Evolutionary conservation across 768 basidiomycete genomes (phyloP).

Genomic region (Boletus edulis): DNA sequence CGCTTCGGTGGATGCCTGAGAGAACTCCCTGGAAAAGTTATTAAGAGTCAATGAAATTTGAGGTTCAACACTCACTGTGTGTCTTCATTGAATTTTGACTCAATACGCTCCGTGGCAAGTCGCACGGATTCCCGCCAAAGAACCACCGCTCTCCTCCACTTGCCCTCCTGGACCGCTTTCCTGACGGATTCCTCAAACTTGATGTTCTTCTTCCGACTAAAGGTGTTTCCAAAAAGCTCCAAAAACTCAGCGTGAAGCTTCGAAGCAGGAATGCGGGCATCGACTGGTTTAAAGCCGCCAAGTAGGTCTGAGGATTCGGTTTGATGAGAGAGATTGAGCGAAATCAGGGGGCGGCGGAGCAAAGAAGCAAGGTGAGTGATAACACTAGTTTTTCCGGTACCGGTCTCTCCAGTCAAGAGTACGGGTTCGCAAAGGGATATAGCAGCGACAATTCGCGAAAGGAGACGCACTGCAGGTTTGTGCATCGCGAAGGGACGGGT

Average conservation of each 20-base stretch:
- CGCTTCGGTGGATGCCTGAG: constrained; percentile 33
- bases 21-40: constrained; percentile 9
- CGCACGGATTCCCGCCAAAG: constrained; percentile 80
- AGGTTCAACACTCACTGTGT: constrained; percentile 18
- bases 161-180: constrained; percentile 77
- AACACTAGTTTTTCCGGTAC: constrained; percentile 97
- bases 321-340: constrained; percentile 93
- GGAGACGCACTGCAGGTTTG: constrained; percentile 72
- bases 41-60: not conserved
- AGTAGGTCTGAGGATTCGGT: constrained; percentile 93
- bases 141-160: constrained; percentile 81
- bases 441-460: constrained; percentile 77
- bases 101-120: constrained; percentile 66
- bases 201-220: constrained; percentile 87
- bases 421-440: constrained; percentile 77
- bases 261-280: constrained; percentile 75
- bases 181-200: constrained; percentile 79
- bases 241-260: constrained; percentile 71
- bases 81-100: constrained; percentile 32
- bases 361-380: constrained; percentile 83
- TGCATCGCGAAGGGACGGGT: constrained; percentile 84
- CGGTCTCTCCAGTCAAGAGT: constrained; percentile 94
- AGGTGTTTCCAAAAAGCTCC: constrained; percentile 79
- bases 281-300: constrained; percentile 95
- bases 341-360: constrained; percentile 74